phyloP scores from a whole-genome alignment of 805 yeast species.

The Komagataella ulmi region DNA sequence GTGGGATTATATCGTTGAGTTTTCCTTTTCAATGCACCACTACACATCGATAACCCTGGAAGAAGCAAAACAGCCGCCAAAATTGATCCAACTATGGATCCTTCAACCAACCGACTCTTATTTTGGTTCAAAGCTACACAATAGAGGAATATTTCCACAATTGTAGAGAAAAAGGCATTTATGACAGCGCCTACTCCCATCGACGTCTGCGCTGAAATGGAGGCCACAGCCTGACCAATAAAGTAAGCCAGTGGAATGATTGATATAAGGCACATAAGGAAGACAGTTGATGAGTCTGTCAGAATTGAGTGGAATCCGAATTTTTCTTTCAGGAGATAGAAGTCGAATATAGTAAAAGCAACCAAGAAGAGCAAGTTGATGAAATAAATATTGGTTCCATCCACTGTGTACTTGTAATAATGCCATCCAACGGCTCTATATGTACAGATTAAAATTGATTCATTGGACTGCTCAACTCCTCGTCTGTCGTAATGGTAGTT shows the following conservation, averaged over 20 bases:
- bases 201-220: conserved; percentile 94
- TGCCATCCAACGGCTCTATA: conserved; percentile 87
- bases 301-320: conserved; percentile 25
- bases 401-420: conserved; percentile 92
- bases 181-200: conserved; percentile 99
- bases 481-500: conserved; percentile 25
- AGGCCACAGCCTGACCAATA: conserved; percentile 98
- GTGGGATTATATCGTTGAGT: conserved; percentile 94
- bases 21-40: conserved; percentile 86
- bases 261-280: conserved; percentile 65
- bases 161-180: conserved; percentile 92
- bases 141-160: conserved; percentile 86
- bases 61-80: conserved; percentile 82
- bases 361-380: conserved; percentile 75
- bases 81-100: conserved; percentile 88
- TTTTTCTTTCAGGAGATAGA: conserved; percentile 42
- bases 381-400: conserved; percentile 89
- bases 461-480: conserved; percentile 25
- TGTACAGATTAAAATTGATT: conserved; percentile 68
- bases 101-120: conserved; percentile 87
- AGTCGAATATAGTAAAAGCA: conserved; percentile 70
- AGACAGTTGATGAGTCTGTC: conserved; percentile 54
- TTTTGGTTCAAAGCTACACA: conserved; percentile 81
- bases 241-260: conserved; percentile 92
- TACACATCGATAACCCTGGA: conserved; percentile 96